Evolutionary conservation across 2,329 filamentous ascomycete species (phyloP).

Genomic region (Mycogone perniciosa): DNA sequence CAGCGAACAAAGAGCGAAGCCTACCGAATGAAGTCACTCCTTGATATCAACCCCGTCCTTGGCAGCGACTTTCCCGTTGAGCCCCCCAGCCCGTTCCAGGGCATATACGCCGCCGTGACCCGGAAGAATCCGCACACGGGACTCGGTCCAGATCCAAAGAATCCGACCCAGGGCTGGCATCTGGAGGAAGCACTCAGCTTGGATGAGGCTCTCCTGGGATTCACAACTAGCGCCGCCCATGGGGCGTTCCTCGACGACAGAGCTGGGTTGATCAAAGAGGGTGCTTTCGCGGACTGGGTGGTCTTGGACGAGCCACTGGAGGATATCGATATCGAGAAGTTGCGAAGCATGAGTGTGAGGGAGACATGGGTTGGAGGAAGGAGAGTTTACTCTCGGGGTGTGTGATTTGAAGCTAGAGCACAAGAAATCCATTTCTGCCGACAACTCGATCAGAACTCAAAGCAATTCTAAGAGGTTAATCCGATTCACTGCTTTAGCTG

Average conservation of each 20-base stretch:
- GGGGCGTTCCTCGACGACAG: slow-evolving; percentile 53
- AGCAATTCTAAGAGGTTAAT: too few relatives aligned
- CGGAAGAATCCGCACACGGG: slow-evolving; percentile 53
- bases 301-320: slow-evolving; percentile 57
- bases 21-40: slow-evolving; percentile 60
- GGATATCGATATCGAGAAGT: slow-evolving; percentile 40
- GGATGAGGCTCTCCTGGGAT: slow-evolving; percentile 55
- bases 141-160: slow-evolving; percentile 40
- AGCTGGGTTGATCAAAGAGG: slow-evolving; percentile 53
- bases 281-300: slow-evolving; percentile 63
- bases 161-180: slow-evolving; percentile 51
- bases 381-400: slow-evolving; percentile 34
- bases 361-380: slow-evolving; percentile 64
- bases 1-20: slow-evolving; percentile 49
- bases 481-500: too few relatives aligned
- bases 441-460: slow-evolving; percentile 8
- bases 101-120: slow-evolving; percentile 62
- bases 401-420: slow-evolving; percentile 8
- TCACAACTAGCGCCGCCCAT: slow-evolving; percentile 53
- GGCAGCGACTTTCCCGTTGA: slow-evolving; percentile 70
- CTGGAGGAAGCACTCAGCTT: slow-evolving; percentile 51
- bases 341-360: slow-evolving; percentile 49
- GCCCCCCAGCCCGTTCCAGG: slow-evolving; percentile 59
- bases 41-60: slow-evolving; percentile 48
- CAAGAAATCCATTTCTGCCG: not conserved